Evolutionary conservation across 2,329 filamentous ascomycete genomes (phyloP).

Genomic region (Zasmidium cellare): DNA sequence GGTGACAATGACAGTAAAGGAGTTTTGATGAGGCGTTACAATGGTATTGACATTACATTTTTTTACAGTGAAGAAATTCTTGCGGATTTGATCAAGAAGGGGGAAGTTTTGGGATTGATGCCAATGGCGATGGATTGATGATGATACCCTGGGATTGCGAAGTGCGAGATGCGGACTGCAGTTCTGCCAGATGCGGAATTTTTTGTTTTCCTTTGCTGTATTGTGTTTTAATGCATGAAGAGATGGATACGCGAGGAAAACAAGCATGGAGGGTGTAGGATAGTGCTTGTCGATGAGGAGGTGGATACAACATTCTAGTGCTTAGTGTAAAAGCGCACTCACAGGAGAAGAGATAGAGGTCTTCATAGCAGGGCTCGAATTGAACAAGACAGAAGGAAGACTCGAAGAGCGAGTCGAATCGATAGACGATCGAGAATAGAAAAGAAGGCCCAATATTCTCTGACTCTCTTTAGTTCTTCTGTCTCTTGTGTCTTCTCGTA

Average conservation of each 20-base stretch:
- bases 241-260: background rate
- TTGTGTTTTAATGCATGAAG: background rate
- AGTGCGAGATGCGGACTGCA: background rate
- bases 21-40: too few species aligned
- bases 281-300: background rate
- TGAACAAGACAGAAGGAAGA: too few species aligned
- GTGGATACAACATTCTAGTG: background rate
- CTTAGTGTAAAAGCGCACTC: background rate
- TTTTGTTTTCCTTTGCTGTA: background rate
- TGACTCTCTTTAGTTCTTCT: too few species aligned
- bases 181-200: background rate
- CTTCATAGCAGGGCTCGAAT: too few species aligned
- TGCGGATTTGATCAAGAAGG: too few species aligned
- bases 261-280: background rate
- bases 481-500: too few species aligned
- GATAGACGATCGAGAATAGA: too few species aligned
- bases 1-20: slow-evolving; percentile 1
- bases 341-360: too few species aligned
- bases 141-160: slow-evolving; percentile 15
- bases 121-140: background rate
- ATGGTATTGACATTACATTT: too few species aligned
- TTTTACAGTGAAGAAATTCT: too few species aligned
- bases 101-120: background rate
- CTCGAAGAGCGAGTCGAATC: too few species aligned
- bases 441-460: too few species aligned